phyloP scores from a whole-genome alignment of 176 grass and related monocot genomes.

The Melocanna baccifera region DNA sequence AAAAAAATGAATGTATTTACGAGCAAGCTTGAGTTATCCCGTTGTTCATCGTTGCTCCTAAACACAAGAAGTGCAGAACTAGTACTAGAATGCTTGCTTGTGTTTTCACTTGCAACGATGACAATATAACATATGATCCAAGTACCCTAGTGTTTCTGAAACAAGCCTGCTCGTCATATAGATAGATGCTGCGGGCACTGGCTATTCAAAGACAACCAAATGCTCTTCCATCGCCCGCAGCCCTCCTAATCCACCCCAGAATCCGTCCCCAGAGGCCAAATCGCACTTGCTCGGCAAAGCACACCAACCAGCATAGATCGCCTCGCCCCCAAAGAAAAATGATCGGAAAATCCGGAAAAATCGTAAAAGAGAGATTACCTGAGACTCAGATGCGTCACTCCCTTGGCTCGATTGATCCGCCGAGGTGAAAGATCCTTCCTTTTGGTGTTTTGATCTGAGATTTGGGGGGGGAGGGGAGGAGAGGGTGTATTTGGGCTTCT shows the following conservation, averaged over 20 bases:
- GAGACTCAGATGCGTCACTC: background rate
- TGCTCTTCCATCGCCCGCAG: background rate
- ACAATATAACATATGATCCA: background rate
- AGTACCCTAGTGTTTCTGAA: background rate
- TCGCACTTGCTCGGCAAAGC: background rate
- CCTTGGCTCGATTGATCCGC: background rate
- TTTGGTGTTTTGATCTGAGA: background rate
- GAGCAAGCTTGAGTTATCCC: background rate
- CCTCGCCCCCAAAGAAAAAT: background rate
- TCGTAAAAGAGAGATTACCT: no score
- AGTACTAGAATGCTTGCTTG: background rate
- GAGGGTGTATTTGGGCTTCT: background rate
- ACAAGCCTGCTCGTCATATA: background rate
- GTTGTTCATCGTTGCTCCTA: background rate
- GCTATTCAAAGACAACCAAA: background rate
- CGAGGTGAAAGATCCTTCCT: background rate
- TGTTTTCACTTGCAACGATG: background rate
- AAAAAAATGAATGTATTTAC: background rate
- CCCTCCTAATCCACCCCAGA: background rate
- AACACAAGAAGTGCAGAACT: background rate
- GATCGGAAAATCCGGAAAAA: background rate
- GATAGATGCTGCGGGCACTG: no score
- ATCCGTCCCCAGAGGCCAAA: background rate
- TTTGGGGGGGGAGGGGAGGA: background rate
- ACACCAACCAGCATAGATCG: constrained; percentile 3